These are phyloP conservation scores for Licmophora abbreviata DNA, from an alignment of 108 stramenopile genomes.

Conservation along the genomic window DNA sequence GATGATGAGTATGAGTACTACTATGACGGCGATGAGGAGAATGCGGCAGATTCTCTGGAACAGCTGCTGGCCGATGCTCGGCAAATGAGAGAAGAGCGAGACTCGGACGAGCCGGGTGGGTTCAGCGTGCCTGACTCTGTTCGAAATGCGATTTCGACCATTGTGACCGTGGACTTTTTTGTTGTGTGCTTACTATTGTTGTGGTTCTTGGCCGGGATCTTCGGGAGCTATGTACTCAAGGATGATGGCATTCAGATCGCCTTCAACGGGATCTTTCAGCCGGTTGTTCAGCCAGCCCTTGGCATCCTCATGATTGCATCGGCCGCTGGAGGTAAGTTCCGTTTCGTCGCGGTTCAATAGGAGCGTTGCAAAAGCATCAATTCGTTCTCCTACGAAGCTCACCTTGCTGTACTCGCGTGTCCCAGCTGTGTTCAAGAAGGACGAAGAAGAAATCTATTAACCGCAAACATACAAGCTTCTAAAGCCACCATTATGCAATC, in stretches of 20 bases:
- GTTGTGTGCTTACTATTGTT: conserved; percentile 72
- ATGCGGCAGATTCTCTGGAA: conserved; percentile 38
- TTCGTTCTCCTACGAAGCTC: too few relatives aligned
- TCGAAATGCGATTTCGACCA: conserved; percentile 62
- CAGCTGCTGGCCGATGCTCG: conserved; percentile 66
- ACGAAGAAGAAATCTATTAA: too few relatives aligned
- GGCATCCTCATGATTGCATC: conserved; percentile 85
- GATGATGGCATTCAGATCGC: conserved; percentile 86
- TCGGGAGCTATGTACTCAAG: conserved; percentile 61
- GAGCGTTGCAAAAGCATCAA: too few relatives aligned
- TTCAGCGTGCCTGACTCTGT: conserved; percentile 22
- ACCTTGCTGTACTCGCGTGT: too few relatives aligned
- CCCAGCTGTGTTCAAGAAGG: too few relatives aligned
- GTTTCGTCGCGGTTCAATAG: too few relatives aligned
- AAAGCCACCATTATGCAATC: too few relatives aligned
- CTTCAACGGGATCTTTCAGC: conserved; percentile 76
- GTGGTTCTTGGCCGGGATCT: conserved; percentile 88
- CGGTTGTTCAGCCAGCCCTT: conserved; percentile 75
- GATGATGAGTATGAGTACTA: conserved; percentile 38
- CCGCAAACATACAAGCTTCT: too few relatives aligned
- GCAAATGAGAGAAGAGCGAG: conserved; percentile 28
- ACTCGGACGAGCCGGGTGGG: conserved; percentile 9
- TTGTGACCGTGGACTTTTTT: conserved; percentile 92
- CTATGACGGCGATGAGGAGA: conserved; percentile 32
- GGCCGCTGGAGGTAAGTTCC: conserved; percentile 35